phyloP scores from a whole-genome alignment of 768 basidiomycete species.

The Russula sp. region DNA sequence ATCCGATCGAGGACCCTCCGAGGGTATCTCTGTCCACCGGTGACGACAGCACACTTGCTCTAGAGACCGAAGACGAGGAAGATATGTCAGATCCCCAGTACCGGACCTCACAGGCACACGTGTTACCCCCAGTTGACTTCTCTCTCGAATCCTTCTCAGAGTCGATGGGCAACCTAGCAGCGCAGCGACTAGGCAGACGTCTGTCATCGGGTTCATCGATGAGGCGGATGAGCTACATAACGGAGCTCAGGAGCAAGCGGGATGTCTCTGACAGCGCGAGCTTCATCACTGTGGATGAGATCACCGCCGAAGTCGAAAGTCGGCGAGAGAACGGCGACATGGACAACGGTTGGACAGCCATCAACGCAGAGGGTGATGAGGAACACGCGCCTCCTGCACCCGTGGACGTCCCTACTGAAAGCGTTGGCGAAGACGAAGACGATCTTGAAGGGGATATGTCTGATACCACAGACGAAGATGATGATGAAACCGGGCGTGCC shows the following conservation, averaged over 20 bases:
- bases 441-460: conserved; percentile 38
- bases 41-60: conserved; percentile 59
- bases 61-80: conserved; percentile 46
- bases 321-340: conserved; percentile 46
- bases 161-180: conserved; percentile 55
- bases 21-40: conserved; percentile 71
- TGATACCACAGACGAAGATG: conserved; percentile 40
- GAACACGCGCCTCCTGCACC: conserved; percentile 30
- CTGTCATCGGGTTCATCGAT: conserved; percentile 42
- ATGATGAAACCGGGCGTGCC: conserved; percentile 45
- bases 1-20: conserved; percentile 47
- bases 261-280: conserved; percentile 87
- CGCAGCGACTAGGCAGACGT: conserved; percentile 29
- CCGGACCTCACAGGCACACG: conserved; percentile 42
- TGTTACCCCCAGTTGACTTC: conserved; percentile 74
- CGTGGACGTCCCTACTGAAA: conserved; percentile 34
- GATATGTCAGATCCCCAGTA: conserved; percentile 27
- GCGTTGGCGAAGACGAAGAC: conserved; percentile 43
- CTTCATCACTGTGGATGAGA: conserved; percentile 93
- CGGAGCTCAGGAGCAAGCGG: conserved; percentile 72
- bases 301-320: conserved; percentile 91
- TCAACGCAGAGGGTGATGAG: conserved; percentile 47
- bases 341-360: conserved; percentile 68
- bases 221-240: conserved; percentile 74
- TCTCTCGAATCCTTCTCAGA: conserved; percentile 76